Base-by-base conservation (phyloP, 345 rosid species). In the Gossypium thurberi region DNA sequence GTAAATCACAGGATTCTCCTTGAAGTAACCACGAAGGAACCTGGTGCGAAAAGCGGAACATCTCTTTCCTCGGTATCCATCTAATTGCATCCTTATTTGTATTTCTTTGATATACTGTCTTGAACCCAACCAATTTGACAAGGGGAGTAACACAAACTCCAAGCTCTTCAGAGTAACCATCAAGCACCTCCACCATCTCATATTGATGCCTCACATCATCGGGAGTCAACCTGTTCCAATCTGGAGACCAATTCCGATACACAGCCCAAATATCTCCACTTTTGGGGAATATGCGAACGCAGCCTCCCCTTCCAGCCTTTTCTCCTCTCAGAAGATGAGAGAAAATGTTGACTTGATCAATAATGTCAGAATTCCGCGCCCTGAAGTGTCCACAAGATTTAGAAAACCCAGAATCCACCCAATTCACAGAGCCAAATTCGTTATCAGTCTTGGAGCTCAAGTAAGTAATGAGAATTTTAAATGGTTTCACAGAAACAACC, bases 331-430 rank as follows among this genome's bases (percentile, higher is more conserved):
- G 80, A 53, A 95, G 84, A 82, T 95, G 99, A 33, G 99, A 95
- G 81, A 95, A 95, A 69, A 92, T 83, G 84, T 95, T 95, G 57
- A 95, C 97, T 56, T 95, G 98, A 43, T 95, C 99, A 56, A 89
- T 83, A 70, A 87, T 58, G 74, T 95, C 99, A 61, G 96, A 81
- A 82, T 78, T 91, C 65, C 78, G 78, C 18, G 97, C 94, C 85
- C 99, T 91, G 81, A 95, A 95, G 84, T 91, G 93, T 56, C 99
- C 99, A 55, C 99, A 95, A 21, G 99, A 95, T 79, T 95, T 95
- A 85, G 94, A 87, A 75, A 89, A 89, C 66, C 94, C 94, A 33
- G 74, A 82, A 75, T 87, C 85, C 74, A 89, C 82, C 99, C 99
- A 90, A 78, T 88, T 92, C 78, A 88, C 92, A 2, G 83, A 79